A percentile compares a stretch with the other conserved stretches of the same genome.
phyloP scores from a whole-genome alignment of 2,329 filamentous ascomycete genomes.

The Phyllosticta citrichinensis region DNA sequence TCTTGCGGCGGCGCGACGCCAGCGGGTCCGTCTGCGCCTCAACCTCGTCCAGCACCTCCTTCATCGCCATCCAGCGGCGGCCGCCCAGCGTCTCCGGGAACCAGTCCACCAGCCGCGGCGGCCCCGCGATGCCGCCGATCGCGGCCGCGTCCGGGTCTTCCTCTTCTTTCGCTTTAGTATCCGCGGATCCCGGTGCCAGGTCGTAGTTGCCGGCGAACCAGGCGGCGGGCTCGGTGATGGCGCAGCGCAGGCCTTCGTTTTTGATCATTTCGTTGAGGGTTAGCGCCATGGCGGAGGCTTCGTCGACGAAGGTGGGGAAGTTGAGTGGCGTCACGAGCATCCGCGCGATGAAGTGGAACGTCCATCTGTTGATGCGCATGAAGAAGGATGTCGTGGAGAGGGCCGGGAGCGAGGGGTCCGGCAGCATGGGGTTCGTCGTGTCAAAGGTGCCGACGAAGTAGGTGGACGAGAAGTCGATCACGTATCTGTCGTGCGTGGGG shows the following conservation, averaged over 20 bases:
- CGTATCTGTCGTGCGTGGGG: slow-evolving; percentile 9
- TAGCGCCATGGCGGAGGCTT: slow-evolving; percentile 32
- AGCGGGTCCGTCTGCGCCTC: not conserved
- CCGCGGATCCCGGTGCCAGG: not conserved
- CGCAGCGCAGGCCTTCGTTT: not conserved
- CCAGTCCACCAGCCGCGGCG: slow-evolving; percentile 11
- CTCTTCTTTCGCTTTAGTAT: not conserved
- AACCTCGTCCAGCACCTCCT: not conserved
- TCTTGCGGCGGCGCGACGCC: not conserved
- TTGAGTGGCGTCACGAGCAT: slow-evolving; percentile 16
- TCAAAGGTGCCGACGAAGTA: slow-evolving; percentile 19
- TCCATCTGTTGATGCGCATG: slow-evolving; percentile 19
- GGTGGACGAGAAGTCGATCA: slow-evolving; percentile 13
- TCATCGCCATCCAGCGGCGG: slow-evolving; percentile 16
- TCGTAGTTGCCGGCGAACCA: slow-evolving; percentile 10
- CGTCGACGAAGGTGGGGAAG: slow-evolving; percentile 19
- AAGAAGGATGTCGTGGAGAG: slow-evolving; percentile 23
- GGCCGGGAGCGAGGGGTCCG: slow-evolving; percentile 15
- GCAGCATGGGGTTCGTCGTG: slow-evolving; percentile 14
- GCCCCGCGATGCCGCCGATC: not conserved
- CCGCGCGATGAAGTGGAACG: slow-evolving; percentile 14
- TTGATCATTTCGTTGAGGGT: slow-evolving; percentile 11
- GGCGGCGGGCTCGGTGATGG: slow-evolving; percentile 1
- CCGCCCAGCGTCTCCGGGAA: slow-evolving; percentile 15
- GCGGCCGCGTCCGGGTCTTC: slow-evolving; percentile 3